phyloP scores from a whole-genome alignment of 805 yeast genomes.

The Yamadazyma sp. region DNA sequence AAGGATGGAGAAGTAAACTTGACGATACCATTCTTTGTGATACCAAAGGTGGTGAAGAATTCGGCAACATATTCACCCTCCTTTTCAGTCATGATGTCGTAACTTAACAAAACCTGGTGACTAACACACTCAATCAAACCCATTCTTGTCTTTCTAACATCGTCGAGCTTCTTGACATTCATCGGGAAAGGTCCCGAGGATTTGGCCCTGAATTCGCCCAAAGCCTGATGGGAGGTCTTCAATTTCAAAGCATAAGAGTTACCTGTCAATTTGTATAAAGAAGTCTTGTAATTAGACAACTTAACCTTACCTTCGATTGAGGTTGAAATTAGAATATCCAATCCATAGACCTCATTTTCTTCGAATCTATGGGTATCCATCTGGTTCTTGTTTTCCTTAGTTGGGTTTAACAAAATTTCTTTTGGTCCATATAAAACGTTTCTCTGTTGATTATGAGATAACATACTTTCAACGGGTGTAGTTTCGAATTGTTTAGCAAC shows the following conservation, averaged over 20 bases:
- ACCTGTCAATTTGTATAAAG: constrained; percentile 72
- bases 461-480: constrained; percentile 72
- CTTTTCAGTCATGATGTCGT: constrained; percentile 67
- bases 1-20: constrained; percentile 60
- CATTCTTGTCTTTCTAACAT: constrained; percentile 69
- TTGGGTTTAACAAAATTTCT: constrained; percentile 74
- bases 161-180: constrained; percentile 62
- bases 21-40: constrained; percentile 71
- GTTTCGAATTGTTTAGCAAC: constrained; percentile 61
- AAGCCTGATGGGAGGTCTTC: constrained; percentile 65
- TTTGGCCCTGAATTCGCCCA: constrained; percentile 66
- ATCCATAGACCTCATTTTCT: constrained; percentile 75
- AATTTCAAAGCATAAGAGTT: constrained; percentile 66
- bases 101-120: constrained; percentile 66
- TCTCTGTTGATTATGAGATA: constrained; percentile 67
- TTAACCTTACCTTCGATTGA: constrained; percentile 67
- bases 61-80: constrained; percentile 68
- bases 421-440: constrained; percentile 71
- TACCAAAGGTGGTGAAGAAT: constrained; percentile 70
- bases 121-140: constrained; percentile 71
- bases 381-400: constrained; percentile 60
- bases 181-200: constrained; percentile 64
- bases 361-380: constrained; percentile 66
- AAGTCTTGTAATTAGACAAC: constrained; percentile 57
- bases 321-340: constrained; percentile 67